phyloP scores from a whole-genome alignment of 305 asterid genomes.

The Fraxinus paxiana region DNA sequence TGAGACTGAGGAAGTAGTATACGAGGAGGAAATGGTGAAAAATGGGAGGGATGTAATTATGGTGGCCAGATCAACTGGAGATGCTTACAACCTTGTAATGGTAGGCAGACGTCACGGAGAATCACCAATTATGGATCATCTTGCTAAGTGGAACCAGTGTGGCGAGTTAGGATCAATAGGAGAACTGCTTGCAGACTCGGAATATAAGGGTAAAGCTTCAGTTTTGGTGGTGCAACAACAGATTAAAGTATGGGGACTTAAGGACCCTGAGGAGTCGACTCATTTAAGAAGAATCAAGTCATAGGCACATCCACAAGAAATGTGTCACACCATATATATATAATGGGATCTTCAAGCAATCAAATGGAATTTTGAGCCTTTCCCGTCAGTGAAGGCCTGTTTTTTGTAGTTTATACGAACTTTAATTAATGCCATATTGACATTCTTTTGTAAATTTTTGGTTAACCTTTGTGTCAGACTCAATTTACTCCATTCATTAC shows the following conservation, averaged over 20 bases:
- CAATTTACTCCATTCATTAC: not conserved
- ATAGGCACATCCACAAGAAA: conserved; percentile 12
- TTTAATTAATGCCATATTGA: not conserved
- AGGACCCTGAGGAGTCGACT: conserved; percentile 63
- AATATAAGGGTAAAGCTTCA: conserved; percentile 39
- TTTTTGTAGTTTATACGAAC: not conserved
- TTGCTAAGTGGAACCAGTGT: conserved; percentile 38
- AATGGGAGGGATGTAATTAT: conserved; percentile 43
- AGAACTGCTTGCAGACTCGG: conserved; percentile 46
- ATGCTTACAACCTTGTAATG: conserved; percentile 44
- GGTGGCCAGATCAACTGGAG: conserved; percentile 35
- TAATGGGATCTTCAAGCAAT: not conserved
- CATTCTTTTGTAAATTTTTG: not conserved
- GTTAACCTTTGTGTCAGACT: not conserved
- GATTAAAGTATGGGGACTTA: conserved; percentile 61
- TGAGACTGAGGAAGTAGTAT: conserved; percentile 22
- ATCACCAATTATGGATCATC: conserved; percentile 38
- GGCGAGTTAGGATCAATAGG: conserved; percentile 56
- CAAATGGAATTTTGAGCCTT: not conserved
- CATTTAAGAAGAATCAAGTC: conserved; percentile 53
- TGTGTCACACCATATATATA: not conserved
- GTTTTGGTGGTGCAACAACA: conserved; percentile 65
- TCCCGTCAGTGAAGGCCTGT: not conserved
- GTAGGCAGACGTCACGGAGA: conserved; percentile 55
- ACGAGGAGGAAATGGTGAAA: conserved; percentile 39